Base-by-base conservation (phyloP, 2,329 filamentous ascomycete species). In the Coleophoma cylindrospora region DNA sequence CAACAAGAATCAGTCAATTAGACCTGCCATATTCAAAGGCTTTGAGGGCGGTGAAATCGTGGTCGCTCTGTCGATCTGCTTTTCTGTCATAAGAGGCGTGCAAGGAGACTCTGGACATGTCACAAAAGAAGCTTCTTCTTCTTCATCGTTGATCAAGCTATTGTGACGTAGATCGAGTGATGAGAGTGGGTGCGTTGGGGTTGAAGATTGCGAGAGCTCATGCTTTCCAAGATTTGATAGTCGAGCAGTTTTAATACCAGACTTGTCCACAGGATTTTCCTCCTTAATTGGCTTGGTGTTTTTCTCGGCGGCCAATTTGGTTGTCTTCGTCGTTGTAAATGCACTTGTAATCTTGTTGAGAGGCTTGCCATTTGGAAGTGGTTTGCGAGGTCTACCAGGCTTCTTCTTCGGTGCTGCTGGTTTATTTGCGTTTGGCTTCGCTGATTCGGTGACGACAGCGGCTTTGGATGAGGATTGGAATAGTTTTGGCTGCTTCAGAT, bases 401-500 rank as follows among this genome's bases (percentile, higher is more conserved):
- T 63, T 63, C 52, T 57, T 61, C 19, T 56, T 51, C 11, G 46
- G 34, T 33, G 17, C 45, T 27, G 27, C 11, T 21, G 38, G 13
- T 17, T 43, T 44, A n/a, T 27, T 34, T 3, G 37, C 32, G n/a
- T 21, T 19, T 41, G 47, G 7, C 44, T 57, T 55, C n/a, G 45
- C 47, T 22, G 50, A 21, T 27, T 43, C 17, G 14, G 46, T 33
- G 34, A 45, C 21, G 33, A 52, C 51, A 27, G 49, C n/a, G 19
- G 59, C 38, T 40, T 54, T 57, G n/a, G 60, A 63, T 13, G 57
- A 54, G 12, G 15, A n/a, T 11, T 44, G 19, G n/a, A 44, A 44
- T 33, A 84, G 70, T 54, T 70, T 75, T 55, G 70, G 73, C 59
- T 84, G 81, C 61, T 76, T 82, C 43, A 70, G 54, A 57, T 72